Conservation (phyloP, 1,139 yeast species). For the Debaryomycetaceae sp. region DNA sequence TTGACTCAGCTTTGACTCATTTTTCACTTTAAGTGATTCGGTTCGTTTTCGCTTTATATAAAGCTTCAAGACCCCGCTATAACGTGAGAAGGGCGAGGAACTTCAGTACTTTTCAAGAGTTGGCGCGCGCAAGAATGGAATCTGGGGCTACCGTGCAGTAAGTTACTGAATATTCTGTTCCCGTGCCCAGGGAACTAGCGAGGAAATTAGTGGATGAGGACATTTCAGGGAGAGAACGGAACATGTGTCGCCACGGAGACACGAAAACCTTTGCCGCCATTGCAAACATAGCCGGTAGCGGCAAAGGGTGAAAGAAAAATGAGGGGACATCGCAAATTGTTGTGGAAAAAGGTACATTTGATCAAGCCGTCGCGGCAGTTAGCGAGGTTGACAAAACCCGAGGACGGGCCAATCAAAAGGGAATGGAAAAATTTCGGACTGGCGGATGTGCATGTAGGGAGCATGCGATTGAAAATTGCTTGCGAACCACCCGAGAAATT, state of each 20-base stretch:
- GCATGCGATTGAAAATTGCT: not conserved
- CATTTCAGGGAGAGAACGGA: too few species aligned
- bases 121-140: too few species aligned
- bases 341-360: too few species aligned
- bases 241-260: too few species aligned
- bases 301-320: not conserved
- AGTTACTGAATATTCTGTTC: too few species aligned
- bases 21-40: not conserved
- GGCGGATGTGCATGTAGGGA: not conserved
- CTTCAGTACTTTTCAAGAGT: not conserved
- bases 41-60: not conserved
- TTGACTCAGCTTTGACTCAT: not conserved
- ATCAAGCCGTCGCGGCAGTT: not conserved
- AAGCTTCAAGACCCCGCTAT: not conserved
- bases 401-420: slow-evolving; percentile 1
- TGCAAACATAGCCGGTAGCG: slow-evolving; percentile 1
- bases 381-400: not conserved
- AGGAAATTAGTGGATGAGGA: too few species aligned
- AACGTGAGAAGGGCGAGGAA: not conserved
- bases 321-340: too few species aligned
- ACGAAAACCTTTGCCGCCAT: too few species aligned
- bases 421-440: not conserved
- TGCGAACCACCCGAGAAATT: not conserved
- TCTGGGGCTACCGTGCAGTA: too few species aligned
- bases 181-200: too few species aligned